Conservation (phyloP, 2,329 filamentous ascomycete species). For the Zarea fungicola region DNA sequence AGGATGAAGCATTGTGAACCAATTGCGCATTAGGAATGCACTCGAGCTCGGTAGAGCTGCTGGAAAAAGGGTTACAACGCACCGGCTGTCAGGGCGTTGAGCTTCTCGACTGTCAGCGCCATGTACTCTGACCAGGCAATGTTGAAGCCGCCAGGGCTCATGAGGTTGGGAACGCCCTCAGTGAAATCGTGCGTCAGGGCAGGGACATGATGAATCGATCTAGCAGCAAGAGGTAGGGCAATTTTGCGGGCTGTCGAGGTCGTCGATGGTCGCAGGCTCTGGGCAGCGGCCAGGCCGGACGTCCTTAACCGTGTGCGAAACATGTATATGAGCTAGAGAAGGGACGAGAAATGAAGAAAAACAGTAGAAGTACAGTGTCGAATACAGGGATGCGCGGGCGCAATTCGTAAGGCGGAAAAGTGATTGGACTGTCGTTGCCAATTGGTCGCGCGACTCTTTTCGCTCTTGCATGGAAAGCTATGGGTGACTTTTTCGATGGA, state of each 20-base stretch:
- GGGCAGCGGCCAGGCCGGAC: slow-evolving; percentile 37
- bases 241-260: slow-evolving; percentile 30
- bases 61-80: slow-evolving; percentile 26
- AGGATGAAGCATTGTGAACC: not conserved
- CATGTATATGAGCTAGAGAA: slow-evolving; percentile 31
- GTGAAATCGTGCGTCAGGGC: slow-evolving; percentile 40
- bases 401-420: not conserved
- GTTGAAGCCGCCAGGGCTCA: slow-evolving; percentile 64
- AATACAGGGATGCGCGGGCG: not conserved
- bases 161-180: slow-evolving; percentile 60
- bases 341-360: not conserved
- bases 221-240: slow-evolving; percentile 27
- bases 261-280: slow-evolving; percentile 31
- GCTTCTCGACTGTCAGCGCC: slow-evolving; percentile 62
- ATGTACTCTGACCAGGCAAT: slow-evolving; percentile 84
- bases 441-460: slow-evolving; percentile 6
- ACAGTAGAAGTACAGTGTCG: not conserved
- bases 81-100: slow-evolving; percentile 73
- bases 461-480: not conserved
- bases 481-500: slow-evolving; percentile 5
- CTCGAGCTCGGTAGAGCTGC: not conserved
- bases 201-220: slow-evolving; percentile 45
- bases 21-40: not conserved
- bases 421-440: not conserved
- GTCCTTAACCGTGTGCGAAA: slow-evolving; percentile 50